Conservation (phyloP, 2,329 filamentous ascomycete species). For the Penicillium corylophilum region DNA sequence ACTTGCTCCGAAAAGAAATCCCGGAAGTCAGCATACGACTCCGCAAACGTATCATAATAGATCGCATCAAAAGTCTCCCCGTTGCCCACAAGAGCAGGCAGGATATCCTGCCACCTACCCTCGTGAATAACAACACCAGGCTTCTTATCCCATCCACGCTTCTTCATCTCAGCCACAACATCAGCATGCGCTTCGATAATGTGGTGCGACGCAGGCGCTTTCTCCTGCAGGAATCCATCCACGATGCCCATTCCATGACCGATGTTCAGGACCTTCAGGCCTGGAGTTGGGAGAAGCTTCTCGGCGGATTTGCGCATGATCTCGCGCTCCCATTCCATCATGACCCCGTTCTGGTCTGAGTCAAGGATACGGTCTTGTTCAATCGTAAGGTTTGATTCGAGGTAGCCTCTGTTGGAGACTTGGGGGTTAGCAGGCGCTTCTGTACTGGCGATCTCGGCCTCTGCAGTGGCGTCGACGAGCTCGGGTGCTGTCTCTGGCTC, state of each 20-base stretch:
- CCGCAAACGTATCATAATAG: conserved; percentile 97
- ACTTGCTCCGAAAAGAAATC: conserved; percentile 87
- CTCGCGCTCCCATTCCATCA: conserved; percentile 90
- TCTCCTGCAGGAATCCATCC: conserved; percentile 70
- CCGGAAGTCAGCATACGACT: conserved; percentile 82
- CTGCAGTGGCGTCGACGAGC: conserved; percentile 23
- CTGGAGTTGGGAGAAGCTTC: conserved; percentile 60
- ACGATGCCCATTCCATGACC: conserved; percentile 92
- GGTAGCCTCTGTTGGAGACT: conserved; percentile 66
- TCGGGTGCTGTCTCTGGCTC: conserved; percentile 19
- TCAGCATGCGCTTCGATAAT: conserved; percentile 83
- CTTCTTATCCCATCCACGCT: conserved; percentile 67
- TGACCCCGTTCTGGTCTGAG: conserved; percentile 75
- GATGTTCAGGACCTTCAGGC: conserved; percentile 75
- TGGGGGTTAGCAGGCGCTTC: conserved; percentile 27
- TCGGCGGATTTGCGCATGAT: conserved; percentile 80
- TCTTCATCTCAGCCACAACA: conserved; percentile 68
- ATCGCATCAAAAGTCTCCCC: conserved; percentile 79
- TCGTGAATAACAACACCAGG: conserved; percentile 61
- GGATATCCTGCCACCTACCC: conserved; percentile 78
- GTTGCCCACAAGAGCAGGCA: conserved; percentile 65
- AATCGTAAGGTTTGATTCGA: conserved; percentile 66
- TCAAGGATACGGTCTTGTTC: conserved; percentile 68
- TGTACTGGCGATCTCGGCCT: conserved; percentile 8
- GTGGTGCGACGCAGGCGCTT: conserved; percentile 69